Conservation (phyloP, 1,284 basidiomycete species). For the Testicularia cyperi region DNA sequence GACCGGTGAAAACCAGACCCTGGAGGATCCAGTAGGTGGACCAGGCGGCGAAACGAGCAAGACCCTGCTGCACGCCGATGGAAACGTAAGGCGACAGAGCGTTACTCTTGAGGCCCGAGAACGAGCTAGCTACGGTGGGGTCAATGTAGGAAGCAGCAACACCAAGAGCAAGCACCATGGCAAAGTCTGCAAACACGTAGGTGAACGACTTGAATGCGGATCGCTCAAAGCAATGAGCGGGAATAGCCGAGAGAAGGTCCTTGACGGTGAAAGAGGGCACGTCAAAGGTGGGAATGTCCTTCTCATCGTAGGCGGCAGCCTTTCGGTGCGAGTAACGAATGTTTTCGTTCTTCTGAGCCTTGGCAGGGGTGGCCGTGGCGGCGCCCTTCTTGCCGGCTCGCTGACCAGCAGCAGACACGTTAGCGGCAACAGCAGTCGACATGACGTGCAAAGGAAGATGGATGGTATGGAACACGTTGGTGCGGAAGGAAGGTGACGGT, state of each 20-base stretch:
- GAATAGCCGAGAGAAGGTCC: constrained; percentile 82
- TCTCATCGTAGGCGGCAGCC: constrained; percentile 46
- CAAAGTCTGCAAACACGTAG: constrained; percentile 78
- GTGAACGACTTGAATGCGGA: constrained; percentile 79
- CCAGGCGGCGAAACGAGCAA: constrained; percentile 75
- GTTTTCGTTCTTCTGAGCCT: constrained; percentile 22
- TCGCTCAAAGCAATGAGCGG: constrained; percentile 88
- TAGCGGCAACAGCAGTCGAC: constrained; percentile 41
- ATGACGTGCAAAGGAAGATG: no score
- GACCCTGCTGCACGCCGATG: constrained; percentile 68
- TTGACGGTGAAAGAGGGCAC: constrained; percentile 83
- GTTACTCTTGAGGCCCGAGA: constrained; percentile 32
- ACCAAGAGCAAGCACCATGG: constrained; percentile 72
- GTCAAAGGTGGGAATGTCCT: constrained; percentile 63
- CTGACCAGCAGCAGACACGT: constrained; percentile 42
- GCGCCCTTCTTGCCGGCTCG: constrained; percentile 36
- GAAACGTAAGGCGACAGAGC: constrained; percentile 64
- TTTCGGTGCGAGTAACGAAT: constrained; percentile 52
- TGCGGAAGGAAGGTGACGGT: no score
- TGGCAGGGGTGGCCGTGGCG: constrained; percentile 5
- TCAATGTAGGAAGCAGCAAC: constrained; percentile 74
- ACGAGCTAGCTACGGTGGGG: constrained; percentile 45
- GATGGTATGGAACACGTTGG: no score
- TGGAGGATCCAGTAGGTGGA: constrained; percentile 75
- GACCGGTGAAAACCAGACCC: constrained; percentile 87